Conservation (phyloP, 1,284 basidiomycete species). For the Coniferiporia sulphurascens region DNA sequence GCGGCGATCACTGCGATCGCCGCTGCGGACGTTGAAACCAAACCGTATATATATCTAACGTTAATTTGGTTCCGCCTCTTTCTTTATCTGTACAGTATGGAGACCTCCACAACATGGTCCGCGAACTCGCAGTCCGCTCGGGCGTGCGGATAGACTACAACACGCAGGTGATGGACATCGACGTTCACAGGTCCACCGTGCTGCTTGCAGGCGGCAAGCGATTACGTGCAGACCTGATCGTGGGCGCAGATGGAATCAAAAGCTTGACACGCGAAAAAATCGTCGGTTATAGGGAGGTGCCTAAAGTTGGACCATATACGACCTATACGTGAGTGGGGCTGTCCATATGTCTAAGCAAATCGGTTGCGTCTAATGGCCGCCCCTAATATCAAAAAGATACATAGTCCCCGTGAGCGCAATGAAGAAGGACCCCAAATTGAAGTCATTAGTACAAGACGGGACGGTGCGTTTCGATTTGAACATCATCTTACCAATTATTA, state of each 20-base stretch:
- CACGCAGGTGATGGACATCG: conserved; percentile 34
- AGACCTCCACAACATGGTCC: conserved; percentile 42
- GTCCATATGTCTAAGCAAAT: too few relatives aligned
- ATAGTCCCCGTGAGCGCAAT: conserved; percentile 5
- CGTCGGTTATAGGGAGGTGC: conserved; percentile 11
- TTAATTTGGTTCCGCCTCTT: neutral
- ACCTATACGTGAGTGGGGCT: conserved; percentile 8
- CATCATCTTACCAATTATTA: neutral
- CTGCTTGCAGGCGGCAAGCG: conserved; percentile 42
- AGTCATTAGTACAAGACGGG: conserved; percentile 6
- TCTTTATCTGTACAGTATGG: conserved; percentile 32
- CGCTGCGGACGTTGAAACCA: neutral
- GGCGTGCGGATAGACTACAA: conserved; percentile 41
- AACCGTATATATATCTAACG: neutral
- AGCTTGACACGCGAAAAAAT: conserved; percentile 33
- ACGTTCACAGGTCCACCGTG: conserved; percentile 29
- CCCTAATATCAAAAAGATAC: neutral
- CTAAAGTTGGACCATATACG: neutral
- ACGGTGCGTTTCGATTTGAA: neutral
- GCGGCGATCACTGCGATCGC: neutral
- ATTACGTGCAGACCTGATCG: conserved; percentile 50
- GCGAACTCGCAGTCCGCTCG: conserved; percentile 38
- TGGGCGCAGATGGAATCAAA: conserved; percentile 58
- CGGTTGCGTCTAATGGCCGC: neutral
- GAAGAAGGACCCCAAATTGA: conserved; percentile 10